Base-by-base conservation (phyloP, 306 rosid genomes). In the Lathyrus tuberosus region DNA sequence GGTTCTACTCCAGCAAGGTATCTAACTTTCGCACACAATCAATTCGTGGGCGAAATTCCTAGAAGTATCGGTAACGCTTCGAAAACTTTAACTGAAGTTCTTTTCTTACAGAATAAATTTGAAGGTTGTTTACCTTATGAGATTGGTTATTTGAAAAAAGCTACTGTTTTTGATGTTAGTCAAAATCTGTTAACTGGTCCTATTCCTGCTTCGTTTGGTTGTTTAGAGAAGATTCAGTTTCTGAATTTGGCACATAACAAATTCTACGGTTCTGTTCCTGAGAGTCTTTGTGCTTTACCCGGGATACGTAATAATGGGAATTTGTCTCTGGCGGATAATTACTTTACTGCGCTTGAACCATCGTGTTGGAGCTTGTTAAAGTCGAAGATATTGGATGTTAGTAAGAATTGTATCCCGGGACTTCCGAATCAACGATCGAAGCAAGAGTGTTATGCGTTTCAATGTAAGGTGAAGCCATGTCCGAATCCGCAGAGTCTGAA, bases 21-120 rank as follows among this genome's bases (percentile, higher is more conserved):
- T 49, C 74, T 92, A 18, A 89, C 96, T 0, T 88, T 92, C 33
- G 98, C 96, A 11, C 71, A 79, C 74, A 92, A 92, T 75, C 9
- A 44, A 0, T 77, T 92, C 51, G 20, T 71, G 0, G 98, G 98
- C 6, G 63, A 60, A 0, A 78, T 93, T 59, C 98, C 98, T 1
- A 48, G 4, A 5, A 84, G 86, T 76, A 82, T 93, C 0, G 94
- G 93, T 2, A 7, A n/a, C 4, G 84, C 88, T 0, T 2, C 40
- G 0, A 62, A 86, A 0, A 84, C 85, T 0, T 84, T 90, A 28
- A 71, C 69, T 0, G 98, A 93, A 24, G 86, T 93, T 4, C 96
- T 93, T 56, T 88, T 93, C 73, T 28, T 84, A 14, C 70, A 75
- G 12, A 93, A 93, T 80, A 0, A 2, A 0, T 72, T 85, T 15